phyloP scores from a whole-genome alignment of 2,329 filamentous ascomycete genomes.

The Emmonsia crescens region DNA sequence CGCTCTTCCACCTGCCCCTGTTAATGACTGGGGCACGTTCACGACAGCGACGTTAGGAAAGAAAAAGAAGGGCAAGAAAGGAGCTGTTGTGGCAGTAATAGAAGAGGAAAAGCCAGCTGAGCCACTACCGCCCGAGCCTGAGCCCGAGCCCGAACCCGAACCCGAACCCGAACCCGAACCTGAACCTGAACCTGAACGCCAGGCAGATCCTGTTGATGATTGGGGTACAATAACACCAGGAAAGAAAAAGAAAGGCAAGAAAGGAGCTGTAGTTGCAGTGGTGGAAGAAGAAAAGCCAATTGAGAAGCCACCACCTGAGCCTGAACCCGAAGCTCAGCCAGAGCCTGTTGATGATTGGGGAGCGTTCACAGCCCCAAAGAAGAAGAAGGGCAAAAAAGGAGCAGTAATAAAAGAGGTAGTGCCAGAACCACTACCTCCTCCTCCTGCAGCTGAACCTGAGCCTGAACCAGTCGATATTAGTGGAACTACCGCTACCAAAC shows the following conservation, averaged over 20 bases:
- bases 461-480: slow-evolving; percentile 11
- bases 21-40: slow-evolving; percentile 43
- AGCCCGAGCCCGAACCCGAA: no score
- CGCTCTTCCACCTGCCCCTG: slow-evolving; percentile 7
- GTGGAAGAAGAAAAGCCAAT: slow-evolving; percentile 32
- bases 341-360: slow-evolving; percentile 25
- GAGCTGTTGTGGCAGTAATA: slow-evolving; percentile 28
- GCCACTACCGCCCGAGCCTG: slow-evolving; percentile 4
- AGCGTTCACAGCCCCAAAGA: slow-evolving; percentile 3
- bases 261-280: neutral
- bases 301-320: slow-evolving; percentile 21
- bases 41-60: slow-evolving; percentile 44
- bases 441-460: slow-evolving; percentile 8
- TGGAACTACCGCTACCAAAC: slow-evolving; percentile 24
- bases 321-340: slow-evolving; percentile 9
- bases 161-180: slow-evolving; percentile 9
- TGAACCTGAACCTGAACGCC: slow-evolving; percentile 7
- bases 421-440: slow-evolving; percentile 20
- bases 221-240: slow-evolving; percentile 18
- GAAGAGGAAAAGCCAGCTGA: slow-evolving; percentile 15
- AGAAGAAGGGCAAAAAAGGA: slow-evolving; percentile 21
- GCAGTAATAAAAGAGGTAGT: slow-evolving; percentile 36
- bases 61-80: slow-evolving; percentile 44
- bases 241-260: slow-evolving; percentile 29
- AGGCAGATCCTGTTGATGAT: slow-evolving; percentile 16